Conservation (phyloP, 306 rosid genomes). For the Heteromeles arbutifolia region DNA sequence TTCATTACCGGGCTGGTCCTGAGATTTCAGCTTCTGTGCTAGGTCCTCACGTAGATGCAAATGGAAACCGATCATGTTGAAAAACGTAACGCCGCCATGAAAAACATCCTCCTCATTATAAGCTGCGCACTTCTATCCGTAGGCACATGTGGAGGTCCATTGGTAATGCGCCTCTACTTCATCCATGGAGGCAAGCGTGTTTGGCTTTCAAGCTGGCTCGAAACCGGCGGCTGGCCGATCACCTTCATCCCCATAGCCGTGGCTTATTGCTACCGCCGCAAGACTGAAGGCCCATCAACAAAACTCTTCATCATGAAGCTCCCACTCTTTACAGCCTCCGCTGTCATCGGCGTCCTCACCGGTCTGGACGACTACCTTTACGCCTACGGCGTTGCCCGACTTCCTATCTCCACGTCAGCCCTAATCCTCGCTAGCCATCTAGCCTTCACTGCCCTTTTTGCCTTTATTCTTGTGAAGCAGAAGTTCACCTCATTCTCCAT, state of each 20-base stretch:
- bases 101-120: constrained; percentile 2
- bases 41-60: neutral
- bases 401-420: constrained; percentile 63
- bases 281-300: neutral
- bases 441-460: constrained; percentile 66
- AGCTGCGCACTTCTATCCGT: constrained; percentile 30
- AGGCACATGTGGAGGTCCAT: constrained; percentile 61
- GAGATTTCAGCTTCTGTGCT: neutral
- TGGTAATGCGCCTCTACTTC: constrained; percentile 68
- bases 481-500: constrained; percentile 51
- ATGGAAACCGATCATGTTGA: neutral
- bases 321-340: constrained; percentile 34
- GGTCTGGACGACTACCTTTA: constrained; percentile 65
- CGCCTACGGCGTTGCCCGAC: constrained; percentile 56
- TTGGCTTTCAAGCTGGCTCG: constrained; percentile 65
- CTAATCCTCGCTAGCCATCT: constrained; percentile 57
- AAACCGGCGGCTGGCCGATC: constrained; percentile 67
- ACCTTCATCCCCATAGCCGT: constrained; percentile 36
- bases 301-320: constrained; percentile 35
- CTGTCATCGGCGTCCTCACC: constrained; percentile 43
- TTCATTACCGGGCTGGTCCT: neutral
- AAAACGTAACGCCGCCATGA: constrained; percentile 13
- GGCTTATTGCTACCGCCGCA: constrained; percentile 39
- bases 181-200: constrained; percentile 67
- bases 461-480: constrained; percentile 47